These are phyloP conservation scores for Oropetium thomaeum DNA, from an alignment of 176 grass and related monocot genomes.

Conservation along the genomic window DNA sequence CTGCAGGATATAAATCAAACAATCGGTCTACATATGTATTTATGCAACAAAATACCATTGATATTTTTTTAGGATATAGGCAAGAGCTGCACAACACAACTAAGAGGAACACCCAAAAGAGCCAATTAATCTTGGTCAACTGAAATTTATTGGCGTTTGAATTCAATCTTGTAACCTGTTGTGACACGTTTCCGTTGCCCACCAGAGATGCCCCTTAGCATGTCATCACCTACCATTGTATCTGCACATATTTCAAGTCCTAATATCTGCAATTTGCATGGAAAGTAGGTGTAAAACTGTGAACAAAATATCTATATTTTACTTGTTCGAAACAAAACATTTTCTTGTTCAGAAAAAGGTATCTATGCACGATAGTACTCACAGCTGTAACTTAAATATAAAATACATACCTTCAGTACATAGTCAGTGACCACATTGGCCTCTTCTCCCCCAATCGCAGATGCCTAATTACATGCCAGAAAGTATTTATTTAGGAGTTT, in stretches of 20 bases:
- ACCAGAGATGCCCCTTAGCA: conserved; percentile 89
- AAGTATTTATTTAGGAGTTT: neutral
- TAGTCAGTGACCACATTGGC: conserved; percentile 76
- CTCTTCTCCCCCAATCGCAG: conserved; percentile 58
- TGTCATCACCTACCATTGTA: conserved; percentile 87
- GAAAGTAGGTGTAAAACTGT: neutral
- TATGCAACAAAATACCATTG: neutral
- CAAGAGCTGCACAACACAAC: neutral
- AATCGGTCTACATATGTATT: neutral
- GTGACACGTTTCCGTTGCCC: conserved; percentile 89
- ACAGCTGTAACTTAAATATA: conserved; percentile 19
- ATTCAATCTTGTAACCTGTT: conserved; percentile 21
- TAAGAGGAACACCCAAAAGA: neutral
- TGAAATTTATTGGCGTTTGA: neutral
- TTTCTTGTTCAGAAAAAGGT: too few relatives aligned
- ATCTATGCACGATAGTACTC: too few relatives aligned
- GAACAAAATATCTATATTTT: neutral
- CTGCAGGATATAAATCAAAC: neutral
- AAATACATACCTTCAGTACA: conserved; percentile 63
- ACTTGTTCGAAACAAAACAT: too few relatives aligned
- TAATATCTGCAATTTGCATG: conserved; percentile 54
- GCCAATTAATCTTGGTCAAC: neutral
- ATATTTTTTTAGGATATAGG: neutral
- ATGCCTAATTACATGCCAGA: conserved; percentile 65
- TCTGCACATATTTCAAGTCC: conserved; percentile 84